Percentiles rank a stretch among this genome's conserved stretches.
These are phyloP conservation scores for Bonia amplexicaulis DNA, from an alignment of 176 grass and related monocot genomes.

Conservation along the genomic window DNA sequence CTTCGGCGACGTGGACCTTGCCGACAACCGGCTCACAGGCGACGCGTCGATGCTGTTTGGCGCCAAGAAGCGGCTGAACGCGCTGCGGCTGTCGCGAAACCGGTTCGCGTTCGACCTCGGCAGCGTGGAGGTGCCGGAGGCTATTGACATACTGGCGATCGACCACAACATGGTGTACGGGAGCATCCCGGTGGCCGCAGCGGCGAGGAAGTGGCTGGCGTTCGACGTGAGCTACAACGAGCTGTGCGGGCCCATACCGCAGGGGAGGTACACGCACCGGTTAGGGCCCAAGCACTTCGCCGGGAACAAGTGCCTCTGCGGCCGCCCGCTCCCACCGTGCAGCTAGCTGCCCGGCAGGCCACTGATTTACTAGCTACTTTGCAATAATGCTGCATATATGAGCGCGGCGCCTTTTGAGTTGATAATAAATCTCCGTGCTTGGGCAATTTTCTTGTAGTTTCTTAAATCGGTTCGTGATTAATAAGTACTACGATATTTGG, in stretches of 20 bases:
- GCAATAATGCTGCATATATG: not conserved
- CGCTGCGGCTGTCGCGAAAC: slow-evolving; percentile 40
- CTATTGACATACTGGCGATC: slow-evolving; percentile 28
- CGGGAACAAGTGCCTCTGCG: slow-evolving; percentile 65
- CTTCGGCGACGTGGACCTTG: slow-evolving; percentile 36
- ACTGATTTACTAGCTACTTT: not conserved
- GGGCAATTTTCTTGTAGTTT: not conserved
- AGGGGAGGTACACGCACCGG: slow-evolving; percentile 28
- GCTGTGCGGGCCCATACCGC: slow-evolving; percentile 59
- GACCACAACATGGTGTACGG: slow-evolving; percentile 55
- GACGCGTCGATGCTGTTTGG: slow-evolving; percentile 63
- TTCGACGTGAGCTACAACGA: slow-evolving; percentile 63
- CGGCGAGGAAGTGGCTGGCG: slow-evolving; percentile 36
- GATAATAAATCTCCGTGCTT: not conserved
- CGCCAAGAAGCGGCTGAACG: slow-evolving; percentile 39
- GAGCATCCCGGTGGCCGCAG: slow-evolving; percentile 38
- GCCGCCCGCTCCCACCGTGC: slow-evolving; percentile 37
- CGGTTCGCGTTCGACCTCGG: slow-evolving; percentile 48
- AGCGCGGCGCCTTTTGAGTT: not conserved
- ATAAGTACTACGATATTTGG: not conserved
- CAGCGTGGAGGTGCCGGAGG: slow-evolving; percentile 40
- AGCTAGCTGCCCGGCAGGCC: not conserved
- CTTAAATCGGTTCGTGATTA: not conserved
- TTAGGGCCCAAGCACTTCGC: slow-evolving; percentile 37
- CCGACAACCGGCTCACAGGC: slow-evolving; percentile 43